Evolutionary conservation across 768 basidiomycete genomes (phyloP).

Genomic region (Butyriboletus loyo): DNA sequence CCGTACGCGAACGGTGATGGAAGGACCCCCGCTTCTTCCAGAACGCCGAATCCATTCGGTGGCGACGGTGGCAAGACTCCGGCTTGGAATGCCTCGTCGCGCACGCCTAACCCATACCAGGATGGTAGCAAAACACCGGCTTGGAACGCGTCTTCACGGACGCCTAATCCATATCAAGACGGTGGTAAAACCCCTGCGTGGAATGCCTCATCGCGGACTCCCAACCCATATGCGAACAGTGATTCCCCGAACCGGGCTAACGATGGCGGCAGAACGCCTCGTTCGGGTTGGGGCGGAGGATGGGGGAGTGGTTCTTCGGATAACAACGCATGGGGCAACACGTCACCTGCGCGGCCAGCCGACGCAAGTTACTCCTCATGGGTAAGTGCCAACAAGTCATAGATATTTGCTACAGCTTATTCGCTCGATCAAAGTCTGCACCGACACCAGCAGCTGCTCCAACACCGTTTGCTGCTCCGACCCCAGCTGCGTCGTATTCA

Average conservation of each 20-base stretch:
- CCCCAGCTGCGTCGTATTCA: slow-evolving; percentile 27
- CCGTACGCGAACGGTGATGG: slow-evolving; percentile 59
- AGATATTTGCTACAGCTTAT: slow-evolving; percentile 11
- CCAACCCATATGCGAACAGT: slow-evolving; percentile 44
- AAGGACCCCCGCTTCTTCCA: slow-evolving; percentile 58
- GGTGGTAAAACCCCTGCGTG: slow-evolving; percentile 14
- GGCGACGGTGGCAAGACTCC: slow-evolving; percentile 62
- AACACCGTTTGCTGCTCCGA: slow-evolving; percentile 36
- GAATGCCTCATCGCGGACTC: slow-evolving; percentile 41
- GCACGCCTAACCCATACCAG: slow-evolving; percentile 57
- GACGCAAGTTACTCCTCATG: slow-evolving; percentile 30
- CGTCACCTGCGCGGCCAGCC: slow-evolving; percentile 33
- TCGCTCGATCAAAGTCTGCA: slow-evolving; percentile 24
- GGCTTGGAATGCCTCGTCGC: slow-evolving; percentile 51
- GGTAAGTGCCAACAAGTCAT: slow-evolving; percentile 30
- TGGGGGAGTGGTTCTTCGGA: slow-evolving; percentile 22
- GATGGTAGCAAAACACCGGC: slow-evolving; percentile 47
- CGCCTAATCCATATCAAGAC: slow-evolving; percentile 52
- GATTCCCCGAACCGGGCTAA: slow-evolving; percentile 27
- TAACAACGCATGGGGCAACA: slow-evolving; percentile 26
- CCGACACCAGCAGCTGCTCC: slow-evolving; percentile 40
- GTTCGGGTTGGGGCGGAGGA: slow-evolving; percentile 38
- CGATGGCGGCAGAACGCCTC: slow-evolving; percentile 50
- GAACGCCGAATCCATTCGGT: slow-evolving; percentile 70
- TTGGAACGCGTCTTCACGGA: slow-evolving; percentile 47